Percentiles rank a stretch among this genome's conserved stretches.
Conservation (phyloP, 192 early-diverging fungal species). For the Coemansia sp. region DNA sequence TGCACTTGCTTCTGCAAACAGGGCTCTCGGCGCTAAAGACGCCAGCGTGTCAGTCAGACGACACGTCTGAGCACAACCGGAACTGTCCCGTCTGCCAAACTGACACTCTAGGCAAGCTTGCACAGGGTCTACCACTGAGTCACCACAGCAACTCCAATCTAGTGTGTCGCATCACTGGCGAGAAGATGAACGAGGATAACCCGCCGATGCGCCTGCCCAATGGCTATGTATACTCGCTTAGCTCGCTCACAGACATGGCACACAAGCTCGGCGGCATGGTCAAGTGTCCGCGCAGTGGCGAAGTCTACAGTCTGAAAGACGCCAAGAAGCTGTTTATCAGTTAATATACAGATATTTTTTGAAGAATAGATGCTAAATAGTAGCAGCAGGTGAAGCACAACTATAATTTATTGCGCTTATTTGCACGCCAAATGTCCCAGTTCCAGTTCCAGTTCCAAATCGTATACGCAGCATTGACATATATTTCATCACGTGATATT, state of each 20-base stretch:
- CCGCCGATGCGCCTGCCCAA: slow-evolving; percentile 95
- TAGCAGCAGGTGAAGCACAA: too few relatives aligned
- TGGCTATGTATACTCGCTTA: slow-evolving; percentile 89
- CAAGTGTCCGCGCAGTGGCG: slow-evolving; percentile 71
- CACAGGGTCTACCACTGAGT: slow-evolving; percentile 81
- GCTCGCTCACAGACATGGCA: slow-evolving; percentile 73
- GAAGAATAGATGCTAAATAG: too few relatives aligned
- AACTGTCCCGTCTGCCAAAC: slow-evolving; percentile 95
- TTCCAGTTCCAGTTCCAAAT: neutral
- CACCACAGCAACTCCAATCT: slow-evolving; percentile 96
- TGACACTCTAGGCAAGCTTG: slow-evolving; percentile 83
- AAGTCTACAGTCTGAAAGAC: slow-evolving; percentile 57
- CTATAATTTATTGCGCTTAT: too few relatives aligned
- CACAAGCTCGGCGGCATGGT: slow-evolving; percentile 65
- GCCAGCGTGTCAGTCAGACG: slow-evolving; percentile 67
- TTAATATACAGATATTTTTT: slow-evolving; percentile 16
- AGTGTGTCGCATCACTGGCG: slow-evolving; percentile 89
- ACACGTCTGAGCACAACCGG: slow-evolving; percentile 75
- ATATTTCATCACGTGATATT: neutral
- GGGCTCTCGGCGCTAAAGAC: slow-evolving; percentile 95
- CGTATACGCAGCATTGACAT: neutral
- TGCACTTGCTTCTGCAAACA: slow-evolving; percentile 91
- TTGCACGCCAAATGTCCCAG: neutral
- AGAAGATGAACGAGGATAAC: slow-evolving; percentile 97
- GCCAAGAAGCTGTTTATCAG: slow-evolving; percentile 81